Base-by-base conservation (phyloP, 352 stramenopile species). In the Thraustochytrium striatum region DNA sequence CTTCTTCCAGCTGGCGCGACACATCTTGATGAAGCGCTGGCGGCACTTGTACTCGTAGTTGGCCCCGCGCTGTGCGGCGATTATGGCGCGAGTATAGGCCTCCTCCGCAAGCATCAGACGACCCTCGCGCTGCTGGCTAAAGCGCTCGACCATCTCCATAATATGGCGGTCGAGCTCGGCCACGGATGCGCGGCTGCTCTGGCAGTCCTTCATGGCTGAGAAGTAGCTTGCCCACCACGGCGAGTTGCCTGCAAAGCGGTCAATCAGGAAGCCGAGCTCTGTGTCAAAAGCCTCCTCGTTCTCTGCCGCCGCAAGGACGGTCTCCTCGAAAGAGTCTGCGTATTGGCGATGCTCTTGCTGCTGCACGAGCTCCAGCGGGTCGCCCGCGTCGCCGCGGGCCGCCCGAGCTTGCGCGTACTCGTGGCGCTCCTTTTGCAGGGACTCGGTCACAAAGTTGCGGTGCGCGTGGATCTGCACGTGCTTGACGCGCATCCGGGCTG, bases 21-120 rank as follows among this genome's bases (percentile, higher is more conserved):
- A 75, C 3, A 35, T 36, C 35, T 72, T 32, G 0, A 75, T 3
- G 30, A 75, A 75, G 39, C 30, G 33, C n/a, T n/a, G 32, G 58
- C 65, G 28, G 25, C 65, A 75, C 32, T 61, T 38, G 5, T 55
- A 21, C 25, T 75, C 65, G 65, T 44, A 75, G 8, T 75, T 8
- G 9, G 33, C 2, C 16, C n/a, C 11, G 21, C 50, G n/a, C 13
- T 30, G 25, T n/a, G 65, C 1, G 1, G 43, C 50, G n/a, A n/a
- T n/a, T 3, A 32, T 30, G 9, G 65, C 65, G 35, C 65, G 43
- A n/a, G 58, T 39, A 36, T 39, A 68, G 5, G 65, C 65, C 47
- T 75, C 65, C 47, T 75, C 65, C 1, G 65, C 65, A 30, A 75
- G 43, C 65, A 75, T 75, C 19, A 16, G 8, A 0, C 65, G 44